phyloP scores from a whole-genome alignment of 2,329 filamentous ascomycete species.

The Trichoderma arundinaceum region DNA sequence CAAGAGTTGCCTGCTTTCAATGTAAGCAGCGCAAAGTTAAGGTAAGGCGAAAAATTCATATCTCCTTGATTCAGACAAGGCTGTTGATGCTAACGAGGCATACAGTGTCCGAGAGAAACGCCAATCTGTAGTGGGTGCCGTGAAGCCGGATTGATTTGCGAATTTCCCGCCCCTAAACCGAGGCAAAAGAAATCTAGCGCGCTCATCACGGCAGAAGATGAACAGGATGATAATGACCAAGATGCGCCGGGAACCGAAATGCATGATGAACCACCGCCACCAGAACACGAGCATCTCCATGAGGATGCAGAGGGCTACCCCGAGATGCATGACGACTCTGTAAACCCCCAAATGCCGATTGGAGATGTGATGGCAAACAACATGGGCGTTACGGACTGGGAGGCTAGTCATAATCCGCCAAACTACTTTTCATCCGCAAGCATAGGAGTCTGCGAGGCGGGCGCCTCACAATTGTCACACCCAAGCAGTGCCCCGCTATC shows the following conservation, averaged over 20 bases:
- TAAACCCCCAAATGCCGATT: conserved; percentile 41
- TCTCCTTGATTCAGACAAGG: neutral
- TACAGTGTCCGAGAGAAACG: conserved; percentile 49
- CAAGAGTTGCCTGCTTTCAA: conserved; percentile 44
- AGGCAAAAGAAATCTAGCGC: conserved; percentile 38
- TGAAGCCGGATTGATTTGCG: conserved; percentile 43
- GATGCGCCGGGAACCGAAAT: neutral
- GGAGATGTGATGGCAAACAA: conserved; percentile 39
- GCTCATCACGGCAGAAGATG: conserved; percentile 33
- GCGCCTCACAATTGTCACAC: conserved; percentile 34
- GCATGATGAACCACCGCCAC: neutral
- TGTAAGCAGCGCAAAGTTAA: conserved; percentile 48
- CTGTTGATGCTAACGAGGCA: conserved; percentile 34
- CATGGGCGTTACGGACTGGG: conserved; percentile 35
- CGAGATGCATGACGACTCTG: conserved; percentile 33
- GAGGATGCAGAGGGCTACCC: conserved; percentile 34
- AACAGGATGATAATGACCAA: conserved; percentile 30
- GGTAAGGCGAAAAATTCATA: conserved; percentile 39
- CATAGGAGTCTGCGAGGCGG: conserved; percentile 38
- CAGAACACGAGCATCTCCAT: conserved; percentile 12
- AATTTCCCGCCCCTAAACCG: conserved; percentile 47
- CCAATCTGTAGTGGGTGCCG: conserved; percentile 50
- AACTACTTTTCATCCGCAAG: conserved; percentile 42
- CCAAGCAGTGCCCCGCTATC: conserved; percentile 25
- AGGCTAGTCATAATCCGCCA: conserved; percentile 33